Evolutionary conservation across 352 stramenopile species (phyloP).

Genomic region (Globisporangium splendens): DNA sequence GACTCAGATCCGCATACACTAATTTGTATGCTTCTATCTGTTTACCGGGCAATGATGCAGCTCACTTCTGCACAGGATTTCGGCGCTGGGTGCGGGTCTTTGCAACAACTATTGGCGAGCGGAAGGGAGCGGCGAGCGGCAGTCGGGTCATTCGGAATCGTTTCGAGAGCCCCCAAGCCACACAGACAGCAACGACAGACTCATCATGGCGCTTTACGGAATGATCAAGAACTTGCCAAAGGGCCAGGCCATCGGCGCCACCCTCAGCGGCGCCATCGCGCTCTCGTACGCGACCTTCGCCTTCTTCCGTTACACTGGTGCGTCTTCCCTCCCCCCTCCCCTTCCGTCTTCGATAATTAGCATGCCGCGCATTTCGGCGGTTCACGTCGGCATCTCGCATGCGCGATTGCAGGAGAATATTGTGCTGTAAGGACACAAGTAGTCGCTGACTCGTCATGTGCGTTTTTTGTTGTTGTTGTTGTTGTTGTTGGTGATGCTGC

Average conservation of each 20-base stretch:
- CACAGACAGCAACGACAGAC: constrained; percentile 14
- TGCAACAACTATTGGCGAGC: constrained; percentile 41
- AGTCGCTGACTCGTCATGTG: background rate
- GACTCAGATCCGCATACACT: background rate
- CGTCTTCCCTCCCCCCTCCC: constrained; percentile 6
- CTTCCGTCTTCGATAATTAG: background rate
- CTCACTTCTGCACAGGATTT: background rate
- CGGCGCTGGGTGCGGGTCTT: constrained; percentile 33
- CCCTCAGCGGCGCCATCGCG: constrained; percentile 32
- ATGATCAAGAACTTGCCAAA: constrained; percentile 70
- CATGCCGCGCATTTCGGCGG: background rate
- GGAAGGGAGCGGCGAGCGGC: constrained; percentile 5
- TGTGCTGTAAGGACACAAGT: background rate
- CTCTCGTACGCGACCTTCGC: constrained; percentile 45
- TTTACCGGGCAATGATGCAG: background rate
- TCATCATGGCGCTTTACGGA: constrained; percentile 54
- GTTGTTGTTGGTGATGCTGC: constrained; percentile 7
- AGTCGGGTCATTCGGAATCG: constrained; percentile 23
- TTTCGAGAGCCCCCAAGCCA: constrained; percentile 17
- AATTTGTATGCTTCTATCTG: background rate
- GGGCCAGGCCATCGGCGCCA: constrained; percentile 47
- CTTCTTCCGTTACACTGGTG: constrained; percentile 63
- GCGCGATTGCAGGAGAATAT: background rate
- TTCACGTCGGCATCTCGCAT: background rate
- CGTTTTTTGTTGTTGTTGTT: background rate